Conservation (phyloP, 805 yeast species). For the Starmerella cellae region DNA sequence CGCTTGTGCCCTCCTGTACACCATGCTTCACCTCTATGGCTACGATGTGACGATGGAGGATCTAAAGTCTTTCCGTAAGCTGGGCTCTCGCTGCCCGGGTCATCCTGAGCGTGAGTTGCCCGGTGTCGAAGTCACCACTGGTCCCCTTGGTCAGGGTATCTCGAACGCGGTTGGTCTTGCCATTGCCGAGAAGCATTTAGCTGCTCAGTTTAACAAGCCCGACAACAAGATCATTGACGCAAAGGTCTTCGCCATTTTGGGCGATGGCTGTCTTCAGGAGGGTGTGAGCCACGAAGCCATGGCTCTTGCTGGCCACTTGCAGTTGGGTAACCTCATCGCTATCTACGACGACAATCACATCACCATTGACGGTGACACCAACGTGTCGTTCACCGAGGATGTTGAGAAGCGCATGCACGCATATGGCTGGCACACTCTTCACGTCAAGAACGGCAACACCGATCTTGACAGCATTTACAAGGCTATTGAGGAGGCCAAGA, state of each 20-base stretch:
- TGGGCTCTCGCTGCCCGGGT: constrained; percentile 87
- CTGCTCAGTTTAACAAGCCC: constrained; percentile 89
- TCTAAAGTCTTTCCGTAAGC: constrained; percentile 78
- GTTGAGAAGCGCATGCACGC: constrained; percentile 73
- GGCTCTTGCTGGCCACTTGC: constrained; percentile 91
- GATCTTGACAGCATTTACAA: constrained; percentile 56
- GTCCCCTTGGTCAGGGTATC: constrained; percentile 98
- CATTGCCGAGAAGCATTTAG: constrained; percentile 80
- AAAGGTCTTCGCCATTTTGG: constrained; percentile 67
- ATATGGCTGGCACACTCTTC: constrained; percentile 83
- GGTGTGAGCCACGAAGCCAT: constrained; percentile 92
- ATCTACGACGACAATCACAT: constrained; percentile 94
- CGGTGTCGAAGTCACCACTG: constrained; percentile 95
- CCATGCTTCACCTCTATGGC: constrained; percentile 75
- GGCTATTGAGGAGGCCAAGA: constrained; percentile 74
- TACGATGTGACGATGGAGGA: constrained; percentile 71
- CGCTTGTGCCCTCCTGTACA: constrained; percentile 81
- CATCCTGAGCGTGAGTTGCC: constrained; percentile 89
- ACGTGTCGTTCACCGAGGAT: constrained; percentile 85
- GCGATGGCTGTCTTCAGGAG: constrained; percentile 98
- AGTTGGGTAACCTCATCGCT: constrained; percentile 84
- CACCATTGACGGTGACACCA: constrained; percentile 89
- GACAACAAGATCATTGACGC: constrained; percentile 57
- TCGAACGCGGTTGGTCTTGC: constrained; percentile 94
- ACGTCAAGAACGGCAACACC: constrained; percentile 67